These are phyloP conservation scores for Melaleuca quinquenervia DNA, from an alignment of 345 rosid genomes.

Conservation along the genomic window DNA sequence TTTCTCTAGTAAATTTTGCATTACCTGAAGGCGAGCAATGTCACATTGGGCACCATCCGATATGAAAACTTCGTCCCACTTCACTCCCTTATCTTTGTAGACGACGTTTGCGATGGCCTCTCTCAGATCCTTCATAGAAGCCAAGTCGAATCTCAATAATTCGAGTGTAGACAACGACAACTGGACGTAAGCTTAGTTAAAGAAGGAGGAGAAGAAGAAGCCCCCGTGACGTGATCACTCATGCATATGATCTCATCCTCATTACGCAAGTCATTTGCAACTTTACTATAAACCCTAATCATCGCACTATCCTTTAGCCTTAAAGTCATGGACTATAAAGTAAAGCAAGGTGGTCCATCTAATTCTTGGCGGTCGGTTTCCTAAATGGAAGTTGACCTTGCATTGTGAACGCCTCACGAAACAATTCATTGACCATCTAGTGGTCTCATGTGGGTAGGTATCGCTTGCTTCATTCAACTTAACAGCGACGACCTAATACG, in stretches of 20 bases:
- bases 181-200: not conserved
- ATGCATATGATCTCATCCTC: not conserved
- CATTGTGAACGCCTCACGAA: not conserved
- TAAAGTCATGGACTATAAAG: not conserved
- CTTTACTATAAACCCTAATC: not conserved
- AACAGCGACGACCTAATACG: not conserved
- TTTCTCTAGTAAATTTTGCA: not conserved
- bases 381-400: not conserved
- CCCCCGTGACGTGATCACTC: not conserved
- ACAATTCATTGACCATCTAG: not conserved
- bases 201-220: not conserved
- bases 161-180: not conserved
- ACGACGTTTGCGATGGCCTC: slow-evolving; percentile 19
- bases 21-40: slow-evolving; percentile 40
- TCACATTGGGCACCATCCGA: slow-evolving; percentile 50
- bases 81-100: slow-evolving; percentile 19
- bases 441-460: not conserved
- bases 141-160: not conserved
- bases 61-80: slow-evolving; percentile 23
- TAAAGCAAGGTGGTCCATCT: not conserved
- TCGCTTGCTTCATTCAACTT: not conserved
- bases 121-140: slow-evolving; percentile 21
- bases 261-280: not conserved
- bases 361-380: not conserved
- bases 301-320: not conserved